phyloP scores from a whole-genome alignment of 129 eudicot genomes.

The Centella asiatica region DNA sequence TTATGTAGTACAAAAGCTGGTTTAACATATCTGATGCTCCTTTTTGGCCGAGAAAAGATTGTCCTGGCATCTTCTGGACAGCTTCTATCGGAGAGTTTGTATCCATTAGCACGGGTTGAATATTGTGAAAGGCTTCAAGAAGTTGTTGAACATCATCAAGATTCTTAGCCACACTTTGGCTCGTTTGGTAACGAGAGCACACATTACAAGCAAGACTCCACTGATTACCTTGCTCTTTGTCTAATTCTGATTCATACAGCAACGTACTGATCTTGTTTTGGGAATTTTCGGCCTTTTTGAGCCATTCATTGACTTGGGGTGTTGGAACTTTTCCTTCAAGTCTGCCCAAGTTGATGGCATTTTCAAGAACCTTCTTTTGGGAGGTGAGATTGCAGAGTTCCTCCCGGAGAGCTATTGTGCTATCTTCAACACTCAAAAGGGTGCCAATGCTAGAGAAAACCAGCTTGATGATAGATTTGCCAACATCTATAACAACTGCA shows the following conservation, averaged over 20 bases:
- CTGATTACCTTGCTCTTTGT: background rate
- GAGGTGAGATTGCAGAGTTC: slow-evolving; percentile 3
- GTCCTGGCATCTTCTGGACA: slow-evolving; percentile 17
- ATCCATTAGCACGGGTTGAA: slow-evolving; percentile 5
- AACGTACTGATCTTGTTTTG: slow-evolving; percentile 15
- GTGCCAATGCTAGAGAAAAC: slow-evolving; percentile 13
- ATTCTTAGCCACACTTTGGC: slow-evolving; percentile 13
- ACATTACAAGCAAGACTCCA: slow-evolving; percentile 6
- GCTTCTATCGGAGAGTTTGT: slow-evolving; percentile 15
- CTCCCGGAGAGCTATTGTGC: slow-evolving; percentile 16
- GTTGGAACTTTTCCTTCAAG: slow-evolving; percentile 17
- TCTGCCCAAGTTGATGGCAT: slow-evolving; percentile 11
- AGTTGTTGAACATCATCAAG: slow-evolving; percentile 16
- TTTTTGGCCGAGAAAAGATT: slow-evolving; percentile 15
- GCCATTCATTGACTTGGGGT: slow-evolving; percentile 19
- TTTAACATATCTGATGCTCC: slow-evolving; percentile 9
- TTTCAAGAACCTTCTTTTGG: slow-evolving; percentile 14
- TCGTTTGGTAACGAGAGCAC: slow-evolving; percentile 3
- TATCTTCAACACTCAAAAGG: slow-evolving; percentile 13
- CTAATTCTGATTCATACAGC: slow-evolving; percentile 6
- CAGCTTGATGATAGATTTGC: slow-evolving; percentile 13
- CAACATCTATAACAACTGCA: slow-evolving; percentile 10
- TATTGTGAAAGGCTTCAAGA: background rate
- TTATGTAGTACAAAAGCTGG: slow-evolving; percentile 14
- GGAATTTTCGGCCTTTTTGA: slow-evolving; percentile 11